Conservation (phyloP, 805 yeast genomes). For the Kregervanrija delftensis region DNA sequence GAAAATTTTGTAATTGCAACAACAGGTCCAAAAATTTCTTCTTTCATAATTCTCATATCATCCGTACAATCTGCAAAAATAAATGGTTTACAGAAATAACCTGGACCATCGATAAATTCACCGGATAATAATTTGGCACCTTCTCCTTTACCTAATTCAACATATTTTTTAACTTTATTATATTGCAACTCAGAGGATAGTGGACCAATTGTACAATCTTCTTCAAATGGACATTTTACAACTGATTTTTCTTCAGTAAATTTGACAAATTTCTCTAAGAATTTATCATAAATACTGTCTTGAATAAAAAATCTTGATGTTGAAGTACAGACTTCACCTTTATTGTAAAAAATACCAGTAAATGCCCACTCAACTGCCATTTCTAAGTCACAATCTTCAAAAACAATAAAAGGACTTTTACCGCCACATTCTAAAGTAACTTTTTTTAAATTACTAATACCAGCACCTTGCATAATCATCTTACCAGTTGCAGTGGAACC, state of each 20-base stretch:
- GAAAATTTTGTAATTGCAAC: slow-evolving; percentile 61
- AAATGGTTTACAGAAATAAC: slow-evolving; percentile 66
- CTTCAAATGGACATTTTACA: slow-evolving; percentile 65
- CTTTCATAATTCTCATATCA: slow-evolving; percentile 56
- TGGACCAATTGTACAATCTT: slow-evolving; percentile 64
- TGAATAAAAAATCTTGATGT: slow-evolving; percentile 41
- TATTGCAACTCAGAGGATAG: slow-evolving; percentile 63
- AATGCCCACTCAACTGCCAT: slow-evolving; percentile 47
- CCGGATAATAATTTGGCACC: slow-evolving; percentile 73
- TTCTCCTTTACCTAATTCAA: slow-evolving; percentile 58
- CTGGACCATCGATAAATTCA: slow-evolving; percentile 48
- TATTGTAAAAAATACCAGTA: slow-evolving; percentile 38
- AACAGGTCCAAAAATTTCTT: slow-evolving; percentile 80
- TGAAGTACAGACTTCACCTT: slow-evolving; percentile 43
- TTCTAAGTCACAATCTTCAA: slow-evolving; percentile 48
- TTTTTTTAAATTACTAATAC: slow-evolving; percentile 46
- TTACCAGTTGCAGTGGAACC: slow-evolving; percentile 76
- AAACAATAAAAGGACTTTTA: slow-evolving; percentile 46
- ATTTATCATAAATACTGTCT: slow-evolving; percentile 35
- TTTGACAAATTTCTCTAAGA: slow-evolving; percentile 31
- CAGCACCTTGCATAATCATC: slow-evolving; percentile 60
- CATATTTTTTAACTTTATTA: slow-evolving; percentile 59
- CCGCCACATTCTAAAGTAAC: slow-evolving; percentile 60
- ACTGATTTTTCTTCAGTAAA: slow-evolving; percentile 37
- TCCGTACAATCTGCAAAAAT: slow-evolving; percentile 63